A percentile compares a stretch with the other conserved stretches of the same genome.
Conservation (phyloP, 108 stramenopile species). For the Cylindrotheca closterium region DNA sequence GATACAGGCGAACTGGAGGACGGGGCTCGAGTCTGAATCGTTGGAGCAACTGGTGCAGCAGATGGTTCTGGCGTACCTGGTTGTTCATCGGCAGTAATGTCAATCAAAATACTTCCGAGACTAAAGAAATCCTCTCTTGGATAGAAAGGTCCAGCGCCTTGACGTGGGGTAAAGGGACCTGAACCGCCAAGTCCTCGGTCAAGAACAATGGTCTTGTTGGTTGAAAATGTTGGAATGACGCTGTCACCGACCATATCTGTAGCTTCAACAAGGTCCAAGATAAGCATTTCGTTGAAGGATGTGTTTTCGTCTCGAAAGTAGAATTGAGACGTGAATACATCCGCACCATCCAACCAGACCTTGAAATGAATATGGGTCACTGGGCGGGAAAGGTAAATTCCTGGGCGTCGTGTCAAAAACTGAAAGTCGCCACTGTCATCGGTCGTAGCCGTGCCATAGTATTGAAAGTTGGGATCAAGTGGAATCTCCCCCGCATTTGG, state of each 20-base stretch:
- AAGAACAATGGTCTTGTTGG: conserved; percentile 17
- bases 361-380: conserved; percentile 30
- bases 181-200: conserved; percentile 6
- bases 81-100: background rate
- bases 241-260: conserved; percentile 5
- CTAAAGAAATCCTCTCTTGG: conserved; percentile 25
- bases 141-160: conserved; percentile 23
- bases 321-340: conserved; percentile 25
- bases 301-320: conserved; percentile 25
- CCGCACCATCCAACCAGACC: conserved; percentile 15
- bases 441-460: conserved; percentile 25
- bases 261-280: conserved; percentile 5
- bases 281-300: conserved; percentile 2
- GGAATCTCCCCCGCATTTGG: conserved; percentile 5
- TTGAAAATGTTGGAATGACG: conserved; percentile 5
- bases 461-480: conserved; percentile 14
- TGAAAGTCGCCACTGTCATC: conserved; percentile 9
- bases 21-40: too few relatives aligned
- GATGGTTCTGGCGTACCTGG: too few relatives aligned
- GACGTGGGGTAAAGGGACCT: conserved; percentile 2
- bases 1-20: too few relatives aligned
- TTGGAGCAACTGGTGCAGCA: too few relatives aligned
- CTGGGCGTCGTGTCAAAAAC: conserved; percentile 25
- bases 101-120: conserved; percentile 18
- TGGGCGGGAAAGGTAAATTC: conserved; percentile 19